phyloP scores from a whole-genome alignment of 2,329 filamentous ascomycete species.

The Verticillium zaregamsianum region DNA sequence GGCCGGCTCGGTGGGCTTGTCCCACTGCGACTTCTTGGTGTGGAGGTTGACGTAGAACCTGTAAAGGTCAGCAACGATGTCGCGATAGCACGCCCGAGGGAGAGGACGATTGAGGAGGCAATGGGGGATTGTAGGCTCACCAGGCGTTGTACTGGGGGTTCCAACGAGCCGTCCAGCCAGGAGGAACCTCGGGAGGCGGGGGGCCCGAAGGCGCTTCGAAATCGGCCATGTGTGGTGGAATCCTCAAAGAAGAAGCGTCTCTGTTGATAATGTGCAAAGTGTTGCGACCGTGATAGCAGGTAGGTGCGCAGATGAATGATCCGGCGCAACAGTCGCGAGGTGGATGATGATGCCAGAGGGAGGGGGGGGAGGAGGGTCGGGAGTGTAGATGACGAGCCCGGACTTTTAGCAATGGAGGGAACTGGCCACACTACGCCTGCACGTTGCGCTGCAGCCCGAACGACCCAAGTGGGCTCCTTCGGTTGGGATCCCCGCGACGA shows the following conservation, averaged over 20 bases:
- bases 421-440: not conserved
- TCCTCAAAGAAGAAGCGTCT: not conserved
- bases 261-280: not conserved
- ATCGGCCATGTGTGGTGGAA: constrained; percentile 40
- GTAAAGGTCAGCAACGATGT: constrained; percentile 9
- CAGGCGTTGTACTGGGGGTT: constrained; percentile 88
- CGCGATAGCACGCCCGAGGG: not conserved
- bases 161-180: constrained; percentile 79
- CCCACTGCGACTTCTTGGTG: constrained; percentile 90
- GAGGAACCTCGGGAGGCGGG: constrained; percentile 53
- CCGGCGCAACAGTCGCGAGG: not conserved
- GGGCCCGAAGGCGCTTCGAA: constrained; percentile 50
- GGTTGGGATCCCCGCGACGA: not conserved
- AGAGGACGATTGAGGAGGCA: not conserved
- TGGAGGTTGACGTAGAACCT: constrained; percentile 90
- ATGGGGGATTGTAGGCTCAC: constrained; percentile 31
- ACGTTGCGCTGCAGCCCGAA: not conserved
- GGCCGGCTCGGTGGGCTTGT: constrained; percentile 69
- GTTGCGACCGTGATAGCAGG: not conserved
- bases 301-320: not conserved
- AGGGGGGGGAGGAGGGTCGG: not conserved
- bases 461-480: not conserved
- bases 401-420: not conserved
- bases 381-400: not conserved
- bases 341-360: not conserved